phyloP scores from a whole-genome alignment of 2,329 filamentous ascomycete species.

The Aspergillus oerlinghausenensis region DNA sequence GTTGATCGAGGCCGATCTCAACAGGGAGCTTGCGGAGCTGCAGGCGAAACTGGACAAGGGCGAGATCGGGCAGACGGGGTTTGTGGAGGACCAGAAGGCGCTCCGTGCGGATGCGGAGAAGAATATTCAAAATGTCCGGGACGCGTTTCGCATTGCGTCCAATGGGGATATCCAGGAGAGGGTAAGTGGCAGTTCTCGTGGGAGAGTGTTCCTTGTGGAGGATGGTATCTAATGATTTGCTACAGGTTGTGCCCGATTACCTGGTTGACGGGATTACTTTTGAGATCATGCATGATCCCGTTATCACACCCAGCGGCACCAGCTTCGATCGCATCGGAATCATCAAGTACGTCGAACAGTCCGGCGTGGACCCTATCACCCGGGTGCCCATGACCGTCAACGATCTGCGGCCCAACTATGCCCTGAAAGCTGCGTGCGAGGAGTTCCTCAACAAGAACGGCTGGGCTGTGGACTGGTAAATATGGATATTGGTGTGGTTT shows the following conservation, averaged over 20 bases:
- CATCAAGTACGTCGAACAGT: conserved; percentile 74
- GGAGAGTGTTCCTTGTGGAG: neutral
- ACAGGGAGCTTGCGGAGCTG: conserved; percentile 33
- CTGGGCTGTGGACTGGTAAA: conserved; percentile 85
- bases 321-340: conserved; percentile 86
- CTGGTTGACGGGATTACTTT: conserved; percentile 48
- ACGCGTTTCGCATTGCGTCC: conserved; percentile 39
- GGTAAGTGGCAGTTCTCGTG: conserved; percentile 25
- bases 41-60: conserved; percentile 30
- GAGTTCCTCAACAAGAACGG: conserved; percentile 83
- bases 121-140: conserved; percentile 43
- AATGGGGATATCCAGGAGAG: conserved; percentile 41
- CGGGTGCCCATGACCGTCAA: conserved; percentile 63
- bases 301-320: conserved; percentile 67
- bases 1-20: conserved; percentile 36
- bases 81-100: conserved; percentile 61
- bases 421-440: conserved; percentile 73
- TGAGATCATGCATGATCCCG: conserved; percentile 49
- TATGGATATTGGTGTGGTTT: neutral
- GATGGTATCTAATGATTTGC: conserved; percentile 7
- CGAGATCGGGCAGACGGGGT: conserved; percentile 57
- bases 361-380: conserved; percentile 75
- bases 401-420: conserved; percentile 78
- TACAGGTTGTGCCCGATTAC: conserved; percentile 45
- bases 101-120: conserved; percentile 48